Base-by-base conservation (phyloP, 148 eudicot species). In the Gaultheria prostrata region DNA sequence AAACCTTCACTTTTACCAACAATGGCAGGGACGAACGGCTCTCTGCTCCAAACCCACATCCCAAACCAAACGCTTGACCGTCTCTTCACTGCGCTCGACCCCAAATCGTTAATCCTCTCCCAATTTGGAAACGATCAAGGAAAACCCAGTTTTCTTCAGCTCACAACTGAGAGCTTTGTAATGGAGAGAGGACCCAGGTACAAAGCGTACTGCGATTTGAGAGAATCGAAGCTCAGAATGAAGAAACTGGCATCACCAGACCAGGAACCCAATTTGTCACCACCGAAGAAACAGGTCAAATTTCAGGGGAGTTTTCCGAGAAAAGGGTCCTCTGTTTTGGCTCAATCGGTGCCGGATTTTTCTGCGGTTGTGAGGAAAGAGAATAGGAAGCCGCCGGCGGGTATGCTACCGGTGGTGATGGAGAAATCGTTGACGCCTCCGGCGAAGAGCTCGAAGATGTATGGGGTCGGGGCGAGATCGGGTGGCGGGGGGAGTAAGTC, bases 301-400 rank as follows among this genome's bases (percentile, higher is more conserved):
- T 88, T 94, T 89, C 89, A 85, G 70, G 89, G 82, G n/a, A 87
- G 77, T 77, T 71, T 87, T 15, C 77, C 82, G 59, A 20, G 84
- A 80, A 89, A 82, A 83, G 89, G 87, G 84, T 81, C 82, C 85
- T 94, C 95, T 46, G 87, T 83, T 87, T 65, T 96, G 67, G 88
- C 98, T 2, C 98, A 94, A 83, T 96, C 98, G 9, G 98, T 96
- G 77, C 98, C 98, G n/a, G 98, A 96, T 85, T 96, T 96, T 83
- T 84, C 89, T 12, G 80, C 94, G 6, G 89, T 71, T n/a, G 12
- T 89, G 83, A 86, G 93, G 85, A 97, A 97, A 73, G 99, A 97
- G 91, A 95, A 97, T 56, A 81, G 94, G 76, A 91, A 80, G 77
- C 98, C 98, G 17, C 54, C 83, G 56, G 65, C 84, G 80, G 48